Conservation (phyloP, 345 rosid genomes). For the Pistacia atlantica region DNA sequence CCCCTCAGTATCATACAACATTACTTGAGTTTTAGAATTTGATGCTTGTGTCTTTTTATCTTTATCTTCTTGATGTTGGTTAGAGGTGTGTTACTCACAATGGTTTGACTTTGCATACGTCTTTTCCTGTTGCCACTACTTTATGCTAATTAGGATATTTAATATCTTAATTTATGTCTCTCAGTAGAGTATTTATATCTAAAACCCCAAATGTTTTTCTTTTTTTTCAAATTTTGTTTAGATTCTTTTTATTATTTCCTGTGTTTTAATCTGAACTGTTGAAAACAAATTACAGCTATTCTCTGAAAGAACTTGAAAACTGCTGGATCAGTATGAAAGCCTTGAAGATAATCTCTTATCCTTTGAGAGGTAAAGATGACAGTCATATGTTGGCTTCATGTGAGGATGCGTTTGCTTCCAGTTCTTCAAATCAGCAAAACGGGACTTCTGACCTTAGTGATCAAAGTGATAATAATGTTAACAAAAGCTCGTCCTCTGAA, state of each 20-base stretch:
- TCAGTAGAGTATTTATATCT: too few species aligned
- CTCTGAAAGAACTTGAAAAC: conserved; percentile 45
- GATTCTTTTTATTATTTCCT: neutral
- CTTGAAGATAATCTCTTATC: conserved; percentile 45
- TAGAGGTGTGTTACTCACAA: neutral
- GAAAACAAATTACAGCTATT: conserved; percentile 50
- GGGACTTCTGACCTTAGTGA: conserved; percentile 23
- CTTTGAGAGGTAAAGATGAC: conserved; percentile 41
- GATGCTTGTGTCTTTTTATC: neutral
- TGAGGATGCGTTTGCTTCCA: conserved; percentile 38
- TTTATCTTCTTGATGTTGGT: neutral
- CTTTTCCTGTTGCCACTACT: neutral
- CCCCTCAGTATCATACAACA: neutral
- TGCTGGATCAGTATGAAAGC: conserved; percentile 52
- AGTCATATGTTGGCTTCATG: conserved; percentile 52
- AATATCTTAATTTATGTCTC: neutral
- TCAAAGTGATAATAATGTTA: conserved; percentile 27
- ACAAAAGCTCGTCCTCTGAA: conserved; percentile 29
- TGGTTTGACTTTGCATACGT: neutral
- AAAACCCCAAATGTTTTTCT: neutral
- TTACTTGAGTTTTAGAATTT: neutral
- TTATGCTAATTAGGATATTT: conserved; percentile 1
- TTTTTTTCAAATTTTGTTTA: neutral
- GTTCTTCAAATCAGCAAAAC: conserved; percentile 36
- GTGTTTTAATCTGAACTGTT: neutral